Evolutionary conservation across 1,139 yeast genomes (phyloP), one percentile per base, ranked within the genome.

Genomic region (Yamadazyma oceani): DNA sequence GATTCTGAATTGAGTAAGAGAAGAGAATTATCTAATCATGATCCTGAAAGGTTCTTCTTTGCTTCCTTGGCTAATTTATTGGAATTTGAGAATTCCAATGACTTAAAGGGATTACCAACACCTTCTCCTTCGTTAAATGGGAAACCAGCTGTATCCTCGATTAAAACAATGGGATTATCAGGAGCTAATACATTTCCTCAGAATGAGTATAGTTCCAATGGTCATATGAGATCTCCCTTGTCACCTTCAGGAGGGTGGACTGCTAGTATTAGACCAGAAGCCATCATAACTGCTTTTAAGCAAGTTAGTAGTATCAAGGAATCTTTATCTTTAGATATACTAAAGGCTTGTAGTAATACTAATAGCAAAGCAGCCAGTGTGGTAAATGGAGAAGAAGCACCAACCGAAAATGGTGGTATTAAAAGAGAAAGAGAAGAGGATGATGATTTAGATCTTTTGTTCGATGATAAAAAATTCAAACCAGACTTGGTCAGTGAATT

Each of bases 41-140:
- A 78, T 47, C 78, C 82, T 0, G 70, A 72, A 37, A 61, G 62
- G 42, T 78, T 75, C 53, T 74, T 78, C 51, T 62, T 71, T 37
- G 73, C 79, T 0, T 67, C 81, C 1, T 59, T 78, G 42, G 85
- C 78, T 9, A 78, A 78, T 50, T 58, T 75, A 28, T 58, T 78
- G 41, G 77, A 72, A 33, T 50, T 78, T 32, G 73, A 69, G 17
- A 75, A 69, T 17, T 57, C 64, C 12, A 34, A 40, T 36, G 42
- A 44, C 15, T 19, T 31, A 8, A 42, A 38, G 25, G 45, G 49
- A 6, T 46, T 67, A 32, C 66, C 70, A 9, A 66, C 73, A 0
- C 73, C 71, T n/a, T 46, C 60, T 13, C 48, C 50, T 14, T 45
- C 51, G 7, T 17, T 35, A 11, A 40, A 38, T 21, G 40, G 47